These are phyloP conservation scores for Moelleriella libera DNA, from an alignment of 2,329 filamentous ascomycete genomes.

Conservation along the genomic window DNA sequence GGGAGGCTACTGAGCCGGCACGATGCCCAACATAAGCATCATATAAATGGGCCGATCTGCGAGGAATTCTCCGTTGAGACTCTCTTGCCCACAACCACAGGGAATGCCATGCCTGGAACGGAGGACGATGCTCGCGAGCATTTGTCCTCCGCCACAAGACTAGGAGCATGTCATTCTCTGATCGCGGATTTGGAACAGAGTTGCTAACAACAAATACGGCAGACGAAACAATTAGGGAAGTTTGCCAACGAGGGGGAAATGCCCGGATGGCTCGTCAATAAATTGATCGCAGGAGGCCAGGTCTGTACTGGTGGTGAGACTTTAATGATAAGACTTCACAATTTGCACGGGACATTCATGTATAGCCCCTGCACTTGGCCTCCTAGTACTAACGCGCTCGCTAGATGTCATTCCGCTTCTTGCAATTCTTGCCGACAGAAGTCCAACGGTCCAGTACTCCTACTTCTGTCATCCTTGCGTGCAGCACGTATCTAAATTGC, in stretches of 20 bases:
- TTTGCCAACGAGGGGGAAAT: constrained; percentile 4
- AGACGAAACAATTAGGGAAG: constrained; percentile 3
- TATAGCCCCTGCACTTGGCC: not conserved
- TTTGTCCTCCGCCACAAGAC: too few species aligned
- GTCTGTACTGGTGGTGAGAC: constrained; percentile 4
- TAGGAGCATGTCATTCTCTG: too few species aligned
- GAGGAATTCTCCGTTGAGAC: too few species aligned
- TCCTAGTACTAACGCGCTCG: constrained; percentile 4
- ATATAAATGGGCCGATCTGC: too few species aligned
- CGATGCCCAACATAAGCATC: too few species aligned
- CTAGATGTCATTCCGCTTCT: constrained; percentile 47
- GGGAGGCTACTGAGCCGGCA: too few species aligned
- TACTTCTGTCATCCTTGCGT: constrained; percentile 69
- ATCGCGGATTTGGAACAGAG: not conserved
- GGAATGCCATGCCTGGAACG: too few species aligned
- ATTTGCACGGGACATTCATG: too few species aligned
- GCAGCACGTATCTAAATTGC: constrained; percentile 69
- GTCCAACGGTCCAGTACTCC: constrained; percentile 46
- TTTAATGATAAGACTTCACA: not conserved
- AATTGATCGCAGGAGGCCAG: constrained; percentile 2
- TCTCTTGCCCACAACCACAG: too few species aligned
- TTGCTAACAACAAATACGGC: not conserved
- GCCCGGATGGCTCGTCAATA: constrained; percentile 4
- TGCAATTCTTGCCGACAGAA: constrained; percentile 48
- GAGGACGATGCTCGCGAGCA: too few species aligned